Conservation (phyloP, 257 asterid genomes). For the Ligustrum vulgare region DNA sequence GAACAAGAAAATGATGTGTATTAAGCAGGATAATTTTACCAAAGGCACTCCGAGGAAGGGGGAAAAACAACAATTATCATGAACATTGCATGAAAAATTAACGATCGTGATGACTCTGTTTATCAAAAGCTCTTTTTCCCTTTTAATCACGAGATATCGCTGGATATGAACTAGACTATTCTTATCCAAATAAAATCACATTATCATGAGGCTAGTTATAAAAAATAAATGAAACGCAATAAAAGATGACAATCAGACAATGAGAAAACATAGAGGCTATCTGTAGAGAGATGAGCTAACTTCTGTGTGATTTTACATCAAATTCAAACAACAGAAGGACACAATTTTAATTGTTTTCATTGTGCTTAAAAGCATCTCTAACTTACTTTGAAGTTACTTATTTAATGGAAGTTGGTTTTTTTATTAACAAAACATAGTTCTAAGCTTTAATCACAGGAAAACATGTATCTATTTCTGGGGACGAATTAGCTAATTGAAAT, state of each 20-base stretch:
- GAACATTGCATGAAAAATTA: neutral
- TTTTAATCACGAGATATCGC: neutral
- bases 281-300: neutral
- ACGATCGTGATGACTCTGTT: neutral
- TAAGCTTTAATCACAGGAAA: neutral
- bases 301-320: conserved; percentile 1
- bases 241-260: neutral
- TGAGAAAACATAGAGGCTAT: neutral
- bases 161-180: neutral
- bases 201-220: neutral
- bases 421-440: neutral
- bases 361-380: neutral
- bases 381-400: neutral
- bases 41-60: neutral
- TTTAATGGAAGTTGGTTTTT: neutral
- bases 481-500: neutral
- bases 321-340: neutral
- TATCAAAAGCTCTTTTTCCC: neutral
- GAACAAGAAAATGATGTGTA: conserved; percentile 9
- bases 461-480: neutral
- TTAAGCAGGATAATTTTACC: neutral
- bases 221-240: neutral
- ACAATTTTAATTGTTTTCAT: neutral
- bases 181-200: neutral
- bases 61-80: neutral